Evolutionary conservation across 2,329 filamentous ascomycete genomes (phyloP).

Genomic region (Ramichloridium luteum): DNA sequence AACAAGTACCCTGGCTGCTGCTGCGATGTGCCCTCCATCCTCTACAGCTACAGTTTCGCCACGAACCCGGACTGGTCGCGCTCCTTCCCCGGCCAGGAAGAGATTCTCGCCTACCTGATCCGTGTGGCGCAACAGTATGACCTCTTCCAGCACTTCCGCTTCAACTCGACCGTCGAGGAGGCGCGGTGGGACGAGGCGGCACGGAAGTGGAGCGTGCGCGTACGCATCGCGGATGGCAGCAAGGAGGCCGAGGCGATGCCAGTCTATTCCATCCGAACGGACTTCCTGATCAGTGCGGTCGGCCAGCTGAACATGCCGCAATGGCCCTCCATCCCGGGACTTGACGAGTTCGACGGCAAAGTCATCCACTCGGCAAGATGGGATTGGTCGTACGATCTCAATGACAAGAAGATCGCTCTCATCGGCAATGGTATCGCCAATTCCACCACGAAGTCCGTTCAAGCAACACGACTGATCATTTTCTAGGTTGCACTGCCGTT

Average conservation of each 20-base stretch:
- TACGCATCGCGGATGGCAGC: slow-evolving; percentile 35
- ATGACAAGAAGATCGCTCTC: slow-evolving; percentile 44
- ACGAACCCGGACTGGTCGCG: slow-evolving; percentile 47
- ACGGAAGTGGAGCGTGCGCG: slow-evolving; percentile 40
- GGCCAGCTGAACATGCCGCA: slow-evolving; percentile 46
- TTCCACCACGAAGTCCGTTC: no score
- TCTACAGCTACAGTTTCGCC: slow-evolving; percentile 51
- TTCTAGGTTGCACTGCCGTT: slow-evolving; percentile 41
- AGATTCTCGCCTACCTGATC: slow-evolving; percentile 46
- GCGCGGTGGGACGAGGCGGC: slow-evolving; percentile 42
- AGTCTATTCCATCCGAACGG: slow-evolving; percentile 41
- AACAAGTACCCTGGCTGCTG: slow-evolving; percentile 43
- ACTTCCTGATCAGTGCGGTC: slow-evolving; percentile 47
- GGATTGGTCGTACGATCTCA: slow-evolving; percentile 46
- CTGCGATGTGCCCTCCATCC: slow-evolving; percentile 36
- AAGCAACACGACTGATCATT: not conserved
- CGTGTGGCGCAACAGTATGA: slow-evolving; percentile 41
- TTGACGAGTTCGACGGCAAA: slow-evolving; percentile 38
- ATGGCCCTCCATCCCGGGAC: slow-evolving; percentile 37
- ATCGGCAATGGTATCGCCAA: slow-evolving; percentile 50
- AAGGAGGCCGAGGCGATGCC: slow-evolving; percentile 45
- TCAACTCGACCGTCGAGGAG: slow-evolving; percentile 42
- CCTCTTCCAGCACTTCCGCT: slow-evolving; percentile 45
- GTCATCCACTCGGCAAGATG: slow-evolving; percentile 47
- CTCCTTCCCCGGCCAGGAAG: slow-evolving; percentile 48